A percentile compares a stretch with the other conserved stretches of the same genome.
These are phyloP conservation scores for Usnea hakonensis DNA, from an alignment of 495 filamentous ascomycete genomes.

Conservation along the genomic window DNA sequence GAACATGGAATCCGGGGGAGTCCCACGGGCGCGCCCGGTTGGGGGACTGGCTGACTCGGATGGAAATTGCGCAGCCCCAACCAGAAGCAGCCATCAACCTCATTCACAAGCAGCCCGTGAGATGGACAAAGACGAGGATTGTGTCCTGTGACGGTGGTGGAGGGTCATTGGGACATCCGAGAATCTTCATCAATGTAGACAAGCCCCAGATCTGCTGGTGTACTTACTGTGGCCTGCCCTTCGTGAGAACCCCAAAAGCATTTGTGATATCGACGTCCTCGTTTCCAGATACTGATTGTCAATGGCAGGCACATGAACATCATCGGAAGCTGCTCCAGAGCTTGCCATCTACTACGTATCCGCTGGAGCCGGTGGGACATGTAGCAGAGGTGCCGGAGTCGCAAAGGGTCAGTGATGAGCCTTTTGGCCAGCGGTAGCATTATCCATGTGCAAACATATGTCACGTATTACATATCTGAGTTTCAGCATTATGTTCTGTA, in stretches of 20 bases:
- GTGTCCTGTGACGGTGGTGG: constrained; percentile 92
- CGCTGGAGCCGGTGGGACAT: constrained; percentile 49
- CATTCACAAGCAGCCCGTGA: constrained; percentile 91
- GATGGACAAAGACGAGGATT: constrained; percentile 73
- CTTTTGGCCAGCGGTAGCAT: constrained; percentile 28
- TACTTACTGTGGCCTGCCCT: constrained; percentile 92
- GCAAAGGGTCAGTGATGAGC: constrained; percentile 47
- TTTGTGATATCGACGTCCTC: background rate
- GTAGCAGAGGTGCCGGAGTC: constrained; percentile 46
- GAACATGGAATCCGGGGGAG: background rate
- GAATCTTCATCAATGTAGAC: constrained; percentile 95
- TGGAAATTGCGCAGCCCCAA: constrained; percentile 53
- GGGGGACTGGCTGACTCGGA: background rate
- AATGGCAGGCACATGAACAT: constrained; percentile 69
- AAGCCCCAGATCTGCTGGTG: constrained; percentile 89
- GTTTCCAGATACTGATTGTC: background rate
- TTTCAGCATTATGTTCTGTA: background rate
- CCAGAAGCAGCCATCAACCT: constrained; percentile 86
- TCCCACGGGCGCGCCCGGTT: background rate
- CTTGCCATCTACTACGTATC: constrained; percentile 69
- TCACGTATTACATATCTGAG: background rate
- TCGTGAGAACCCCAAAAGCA: constrained; percentile 51
- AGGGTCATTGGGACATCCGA: constrained; percentile 82
- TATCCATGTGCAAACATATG: background rate
- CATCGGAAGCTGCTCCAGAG: constrained; percentile 75